Percentiles rank a stretch among this genome's conserved stretches.
These are phyloP conservation scores for Naematelia encephala DNA, from an alignment of 768 basidiomycete genomes.

Conservation along the genomic window DNA sequence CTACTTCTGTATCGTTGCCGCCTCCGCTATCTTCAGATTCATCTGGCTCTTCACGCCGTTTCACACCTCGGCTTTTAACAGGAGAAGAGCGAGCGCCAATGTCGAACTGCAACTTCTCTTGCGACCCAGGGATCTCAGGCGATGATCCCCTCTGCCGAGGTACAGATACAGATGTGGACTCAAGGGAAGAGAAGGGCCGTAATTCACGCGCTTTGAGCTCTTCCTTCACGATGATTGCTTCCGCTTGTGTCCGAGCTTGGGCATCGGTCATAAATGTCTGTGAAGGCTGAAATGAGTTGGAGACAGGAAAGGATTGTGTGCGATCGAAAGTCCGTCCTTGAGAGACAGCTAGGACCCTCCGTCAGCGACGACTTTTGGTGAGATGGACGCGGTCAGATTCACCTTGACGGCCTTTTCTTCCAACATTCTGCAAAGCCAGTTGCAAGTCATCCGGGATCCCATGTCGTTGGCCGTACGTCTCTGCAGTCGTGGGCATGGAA, in stretches of 20 bases:
- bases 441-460: conserved; percentile 26
- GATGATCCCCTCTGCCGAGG: conserved; percentile 1
- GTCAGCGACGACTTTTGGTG: too few relatives aligned
- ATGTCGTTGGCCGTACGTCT: conserved; percentile 35
- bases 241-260: conserved; percentile 1
- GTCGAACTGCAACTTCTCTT: conserved; percentile 1
- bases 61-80: background rate
- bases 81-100: background rate
- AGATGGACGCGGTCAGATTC: conserved; percentile 2
- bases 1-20: conserved; percentile 32
- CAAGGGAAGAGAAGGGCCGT: conserved; percentile 14
- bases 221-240: conserved; percentile 13
- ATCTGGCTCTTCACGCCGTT: conserved; percentile 9
- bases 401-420: conserved; percentile 25
- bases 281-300: conserved; percentile 9
- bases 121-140: background rate
- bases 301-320: conserved; percentile 12
- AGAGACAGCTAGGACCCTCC: conserved; percentile 3
- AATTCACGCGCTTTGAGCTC: conserved; percentile 12
- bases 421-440: conserved; percentile 27
- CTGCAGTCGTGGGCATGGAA: conserved; percentile 29
- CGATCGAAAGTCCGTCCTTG: conserved; percentile 8
- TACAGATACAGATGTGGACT: background rate
- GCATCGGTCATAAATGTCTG: conserved; percentile 19
- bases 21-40: conserved; percentile 6